Base-by-base conservation (phyloP, 352 stramenopile species). In the Phytophthora syringae region DNA sequence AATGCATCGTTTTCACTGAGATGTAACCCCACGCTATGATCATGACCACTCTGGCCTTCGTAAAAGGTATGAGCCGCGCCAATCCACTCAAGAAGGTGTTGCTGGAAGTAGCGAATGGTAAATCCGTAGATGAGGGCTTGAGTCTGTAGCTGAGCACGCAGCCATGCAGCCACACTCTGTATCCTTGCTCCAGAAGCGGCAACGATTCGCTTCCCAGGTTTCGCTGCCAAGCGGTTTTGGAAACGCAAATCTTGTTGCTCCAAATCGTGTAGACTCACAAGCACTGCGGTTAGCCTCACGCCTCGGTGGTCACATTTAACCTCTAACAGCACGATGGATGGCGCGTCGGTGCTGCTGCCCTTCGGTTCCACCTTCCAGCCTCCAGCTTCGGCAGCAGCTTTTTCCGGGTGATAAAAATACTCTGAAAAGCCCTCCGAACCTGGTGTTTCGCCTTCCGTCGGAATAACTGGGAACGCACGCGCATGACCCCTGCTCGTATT, bases 241-340 rank as follows among this genome's bases (percentile, higher is more conserved):
- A 86, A 88, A 1, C 71, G 80, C 44, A 90, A 37, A 1, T 83
- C 76, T 21, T 92, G 82, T 44, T 93, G 82, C 34, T 80, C 56
- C 36, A 94, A 58, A 54, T 94, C 84, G 12, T 74, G 62, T 32
- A 89, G 67, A 27, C 75, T 86, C n/a, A 92, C 64, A 10, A 92
- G 58, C 22, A 90, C 76, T n/a, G 77, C 84, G 42, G 62, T 72
- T 15, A 93, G 52, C 16, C 81, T 81, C 9, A 94, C 69, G 2
- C 86, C 86, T n/a, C 79, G 76, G 43, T 90, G 77, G 52, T 94
- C 86, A 28, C 82, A 92, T 61, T 82, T 92, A 9, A 93, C 77
- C 70, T 94, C 75, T 32, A 94, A 52, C 2, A 94, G 42, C 25
- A 94, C 56, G 18, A 92, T 51, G 7, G 68, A 77, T 42, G 56